Base-by-base conservation (phyloP, 768 basidiomycete species). In the Termitomyces bulborhizus region DNA sequence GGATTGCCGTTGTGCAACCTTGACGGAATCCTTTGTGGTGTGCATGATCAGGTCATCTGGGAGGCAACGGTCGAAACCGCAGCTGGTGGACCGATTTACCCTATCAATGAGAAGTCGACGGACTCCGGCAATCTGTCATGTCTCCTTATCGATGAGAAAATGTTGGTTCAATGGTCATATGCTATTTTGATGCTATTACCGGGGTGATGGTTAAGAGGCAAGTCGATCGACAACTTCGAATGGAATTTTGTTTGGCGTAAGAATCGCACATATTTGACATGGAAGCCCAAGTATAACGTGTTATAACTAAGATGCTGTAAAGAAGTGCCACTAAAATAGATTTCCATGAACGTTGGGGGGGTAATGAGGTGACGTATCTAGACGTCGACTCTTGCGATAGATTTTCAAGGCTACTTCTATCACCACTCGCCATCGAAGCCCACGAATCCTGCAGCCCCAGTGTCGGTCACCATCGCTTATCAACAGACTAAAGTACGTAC, bases 351-450 rank as follows among this genome's bases (percentile, higher is more conserved):
- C 29, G 13, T 21, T 39, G 7, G 26, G 7, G 26, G 47, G 36
- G 42, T 36, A 44, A 50, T 34, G 13, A 36, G 12, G 39, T 34
- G 31, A 31, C 31, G 18, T 37, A 37, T 55, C 42, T 32, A 57
- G 40, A 18, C 13, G 16, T 32, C 39, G 31, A 44, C 18, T 29
- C 49, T 41, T 46, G 16, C 44, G 26, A 27, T 49, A 27, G 4
- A 11, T 37, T 45, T 13, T 6, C 39, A 27, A n/a, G 26, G n/a
- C 37, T 50, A 16, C 40, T 4, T 50, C 27, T 24, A 51, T 72
- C 74, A 92, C 90, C 90, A 93, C 57, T 89, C 85, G 51, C 90
- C 90, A 65, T 93, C 90, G 60, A 93, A 93, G 26, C 90, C 90
- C 59, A 86, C 77, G 63, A 92, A 92, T 8, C 90, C 90, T 89